These are phyloP conservation scores for Pholiota adiposa DNA, from an alignment of 1,284 basidiomycete genomes.

Conservation along the genomic window DNA sequence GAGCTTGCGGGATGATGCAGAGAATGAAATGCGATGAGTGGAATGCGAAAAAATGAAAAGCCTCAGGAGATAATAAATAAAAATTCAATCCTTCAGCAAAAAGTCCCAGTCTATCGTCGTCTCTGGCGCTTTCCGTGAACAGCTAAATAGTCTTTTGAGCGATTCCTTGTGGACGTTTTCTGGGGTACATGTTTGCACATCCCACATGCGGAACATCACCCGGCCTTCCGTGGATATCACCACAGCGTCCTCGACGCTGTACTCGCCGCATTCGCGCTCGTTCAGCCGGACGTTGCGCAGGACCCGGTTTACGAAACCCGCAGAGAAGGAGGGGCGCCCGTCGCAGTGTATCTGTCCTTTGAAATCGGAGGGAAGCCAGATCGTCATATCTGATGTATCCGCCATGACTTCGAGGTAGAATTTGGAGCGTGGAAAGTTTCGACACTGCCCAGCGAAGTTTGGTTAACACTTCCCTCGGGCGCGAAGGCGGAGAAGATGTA, in stretches of 20 bases:
- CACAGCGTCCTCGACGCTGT: conserved; percentile 57
- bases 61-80: conserved; percentile 6
- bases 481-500: not conserved
- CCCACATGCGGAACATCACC: conserved; percentile 79
- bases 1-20: not conserved
- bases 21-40: conserved; percentile 8
- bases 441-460: conserved; percentile 51
- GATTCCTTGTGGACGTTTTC: conserved; percentile 64
- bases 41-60: conserved; percentile 14
- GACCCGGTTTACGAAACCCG: conserved; percentile 74
- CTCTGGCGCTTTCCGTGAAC: conserved; percentile 55
- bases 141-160: conserved; percentile 66
- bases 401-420: conserved; percentile 70
- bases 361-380: conserved; percentile 81
- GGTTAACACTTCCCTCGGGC: not conserved
- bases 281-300: conserved; percentile 63
- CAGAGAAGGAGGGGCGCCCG: conserved; percentile 61
- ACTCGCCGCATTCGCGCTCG: conserved; percentile 45
- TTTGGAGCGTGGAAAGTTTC: conserved; percentile 60
- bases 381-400: conserved; percentile 61
- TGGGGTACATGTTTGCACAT: conserved; percentile 62
- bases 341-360: conserved; percentile 63
- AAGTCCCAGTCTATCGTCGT: conserved; percentile 76
- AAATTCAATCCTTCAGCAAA: conserved; percentile 64
- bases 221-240: conserved; percentile 59